Conservation (phyloP, 495 filamentous ascomycete species). For the Tuber brumale region DNA sequence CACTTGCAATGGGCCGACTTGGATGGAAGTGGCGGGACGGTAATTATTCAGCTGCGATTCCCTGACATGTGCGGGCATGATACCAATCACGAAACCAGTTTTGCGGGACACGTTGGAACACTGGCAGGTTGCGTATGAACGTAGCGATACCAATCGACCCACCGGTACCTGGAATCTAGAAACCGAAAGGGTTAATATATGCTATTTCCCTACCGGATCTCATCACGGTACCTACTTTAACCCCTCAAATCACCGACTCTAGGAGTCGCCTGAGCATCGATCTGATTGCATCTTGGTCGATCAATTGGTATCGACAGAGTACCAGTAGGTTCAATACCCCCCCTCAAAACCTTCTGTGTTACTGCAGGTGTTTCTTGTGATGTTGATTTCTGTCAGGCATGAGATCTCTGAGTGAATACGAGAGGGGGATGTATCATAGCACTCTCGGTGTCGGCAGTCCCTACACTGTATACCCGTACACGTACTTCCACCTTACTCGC, state of each 20-base stretch:
- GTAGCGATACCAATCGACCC: background rate
- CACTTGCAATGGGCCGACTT: background rate
- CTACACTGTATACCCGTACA: background rate
- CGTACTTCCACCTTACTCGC: constrained; percentile 3
- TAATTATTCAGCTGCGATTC: background rate
- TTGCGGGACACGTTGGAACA: background rate
- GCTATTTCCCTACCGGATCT: background rate
- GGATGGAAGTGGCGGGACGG: background rate
- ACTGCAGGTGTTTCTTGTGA: background rate
- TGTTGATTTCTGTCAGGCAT: background rate
- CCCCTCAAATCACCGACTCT: background rate
- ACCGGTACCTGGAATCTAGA: background rate
- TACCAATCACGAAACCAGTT: background rate
- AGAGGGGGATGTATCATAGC: background rate
- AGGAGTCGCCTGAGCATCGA: background rate
- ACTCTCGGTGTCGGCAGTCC: background rate
- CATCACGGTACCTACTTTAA: background rate
- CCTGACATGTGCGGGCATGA: background rate
- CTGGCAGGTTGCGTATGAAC: background rate
- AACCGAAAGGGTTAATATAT: background rate
- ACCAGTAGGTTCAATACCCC: background rate
- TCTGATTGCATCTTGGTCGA: background rate
- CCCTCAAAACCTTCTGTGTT: background rate
- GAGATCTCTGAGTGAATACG: background rate
- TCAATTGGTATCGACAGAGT: background rate